Conservation (phyloP, 345 rosid species). For the Boechera stricta region DNA sequence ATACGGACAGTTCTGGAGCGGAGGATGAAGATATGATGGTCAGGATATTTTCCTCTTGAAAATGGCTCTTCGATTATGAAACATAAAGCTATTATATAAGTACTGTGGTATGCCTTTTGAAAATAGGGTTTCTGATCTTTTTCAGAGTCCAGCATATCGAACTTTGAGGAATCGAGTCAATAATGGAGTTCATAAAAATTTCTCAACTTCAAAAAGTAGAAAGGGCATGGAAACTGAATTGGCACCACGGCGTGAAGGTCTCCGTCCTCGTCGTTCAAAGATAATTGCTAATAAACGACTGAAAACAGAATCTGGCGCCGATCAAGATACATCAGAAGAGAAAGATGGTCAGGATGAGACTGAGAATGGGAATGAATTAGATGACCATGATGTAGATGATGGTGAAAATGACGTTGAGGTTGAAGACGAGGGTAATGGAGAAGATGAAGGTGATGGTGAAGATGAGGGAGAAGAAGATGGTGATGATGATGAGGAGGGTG, state of each 20-base stretch:
- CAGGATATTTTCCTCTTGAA: slow-evolving; percentile 42
- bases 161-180: slow-evolving; percentile 59
- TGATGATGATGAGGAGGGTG: slow-evolving; percentile 68
- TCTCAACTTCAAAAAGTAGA: slow-evolving; percentile 62
- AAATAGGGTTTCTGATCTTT: slow-evolving; percentile 31
- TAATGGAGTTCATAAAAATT: slow-evolving; percentile 65
- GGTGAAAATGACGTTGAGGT: slow-evolving; percentile 76
- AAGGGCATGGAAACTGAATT: slow-evolving; percentile 57
- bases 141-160: slow-evolving; percentile 72
- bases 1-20: slow-evolving; percentile 89
- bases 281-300: slow-evolving; percentile 55
- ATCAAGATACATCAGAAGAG: slow-evolving; percentile 75
- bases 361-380: slow-evolving; percentile 81
- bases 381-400: slow-evolving; percentile 67
- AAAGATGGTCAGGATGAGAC: slow-evolving; percentile 79
- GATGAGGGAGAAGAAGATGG: slow-evolving; percentile 60
- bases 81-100: slow-evolving; percentile 18
- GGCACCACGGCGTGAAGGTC: slow-evolving; percentile 96
- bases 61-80: slow-evolving; percentile 7
- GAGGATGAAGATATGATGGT: slow-evolving; percentile 98
- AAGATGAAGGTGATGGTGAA: slow-evolving; percentile 64
- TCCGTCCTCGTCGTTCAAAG: slow-evolving; percentile 91
- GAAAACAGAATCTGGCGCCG: slow-evolving; percentile 67
- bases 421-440: slow-evolving; percentile 80
- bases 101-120: slow-evolving; percentile 30